phyloP scores from a whole-genome alignment of 495 filamentous ascomycete species.

The Trypethelium eluteriae region DNA sequence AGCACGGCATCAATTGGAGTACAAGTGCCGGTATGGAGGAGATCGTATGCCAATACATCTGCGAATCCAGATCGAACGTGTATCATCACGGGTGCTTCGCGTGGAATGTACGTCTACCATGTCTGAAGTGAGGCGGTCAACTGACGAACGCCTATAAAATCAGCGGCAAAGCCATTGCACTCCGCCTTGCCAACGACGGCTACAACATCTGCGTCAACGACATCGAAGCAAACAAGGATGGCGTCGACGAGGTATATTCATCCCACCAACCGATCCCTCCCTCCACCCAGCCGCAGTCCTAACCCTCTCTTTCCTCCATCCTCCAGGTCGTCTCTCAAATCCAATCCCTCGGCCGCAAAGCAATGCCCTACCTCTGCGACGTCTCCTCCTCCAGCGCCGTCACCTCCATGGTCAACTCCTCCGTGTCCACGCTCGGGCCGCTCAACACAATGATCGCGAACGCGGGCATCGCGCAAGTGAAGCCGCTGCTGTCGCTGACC shows the following conservation, averaged over 20 bases:
- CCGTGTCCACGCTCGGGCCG: conserved; percentile 44
- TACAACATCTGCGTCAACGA: conserved; percentile 58
- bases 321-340: conserved; percentile 40
- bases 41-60: conserved; percentile 4
- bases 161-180: conserved; percentile 52
- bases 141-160: background rate
- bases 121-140: background rate
- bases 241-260: conserved; percentile 38
- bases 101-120: conserved; percentile 43
- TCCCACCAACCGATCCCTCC: background rate
- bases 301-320: background rate
- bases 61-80: conserved; percentile 30
- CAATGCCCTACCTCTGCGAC: conserved; percentile 45
- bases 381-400: conserved; percentile 47
- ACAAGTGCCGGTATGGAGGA: conserved; percentile 5
- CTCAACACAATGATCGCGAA: conserved; percentile 56
- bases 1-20: background rate
- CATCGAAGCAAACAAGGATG: conserved; percentile 39
- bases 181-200: conserved; percentile 51
- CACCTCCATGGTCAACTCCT: conserved; percentile 41
- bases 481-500: conserved; percentile 44
- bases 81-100: conserved; percentile 52
- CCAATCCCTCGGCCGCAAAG: conserved; percentile 38
- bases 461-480: conserved; percentile 52
- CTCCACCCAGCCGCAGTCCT: background rate